Evolutionary conservation across 345 rosid species (phyloP).

Genomic region (Garcia nutans): DNA sequence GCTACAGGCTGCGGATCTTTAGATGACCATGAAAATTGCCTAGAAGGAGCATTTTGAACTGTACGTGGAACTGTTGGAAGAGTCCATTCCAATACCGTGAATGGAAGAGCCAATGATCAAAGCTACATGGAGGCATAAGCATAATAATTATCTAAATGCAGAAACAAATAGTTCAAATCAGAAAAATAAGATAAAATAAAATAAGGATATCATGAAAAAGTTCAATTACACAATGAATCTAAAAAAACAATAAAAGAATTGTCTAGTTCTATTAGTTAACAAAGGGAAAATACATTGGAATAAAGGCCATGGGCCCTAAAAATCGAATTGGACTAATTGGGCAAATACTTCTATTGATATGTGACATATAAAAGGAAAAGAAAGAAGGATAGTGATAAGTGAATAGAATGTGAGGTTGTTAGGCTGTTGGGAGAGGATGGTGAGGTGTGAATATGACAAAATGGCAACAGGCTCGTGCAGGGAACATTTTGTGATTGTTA

Average conservation of each 20-base stretch:
- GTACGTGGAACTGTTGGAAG: constrained; percentile 95
- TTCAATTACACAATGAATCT: not conserved
- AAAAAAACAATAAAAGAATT: not conserved
- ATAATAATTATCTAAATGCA: constrained; percentile 40
- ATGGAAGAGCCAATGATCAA: constrained; percentile 99
- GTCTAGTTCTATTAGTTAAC: not conserved
- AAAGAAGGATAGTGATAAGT: too few relatives aligned
- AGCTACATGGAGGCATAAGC: constrained; percentile 70
- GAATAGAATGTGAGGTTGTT: too few relatives aligned
- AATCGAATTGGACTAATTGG: too few relatives aligned
- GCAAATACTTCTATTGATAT: too few relatives aligned
- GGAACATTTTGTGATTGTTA: too few relatives aligned
- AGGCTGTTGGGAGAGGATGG: too few relatives aligned
- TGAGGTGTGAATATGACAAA: too few relatives aligned
- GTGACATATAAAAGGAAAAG: too few relatives aligned
- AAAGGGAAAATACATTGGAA: not conserved
- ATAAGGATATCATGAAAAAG: not conserved
- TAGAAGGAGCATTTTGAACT: constrained; percentile 54
- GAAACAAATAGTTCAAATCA: not conserved
- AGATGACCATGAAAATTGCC: constrained; percentile 41
- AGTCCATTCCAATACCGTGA: constrained; percentile 99
- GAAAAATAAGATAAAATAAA: constrained; percentile 6
- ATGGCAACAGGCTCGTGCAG: too few relatives aligned
- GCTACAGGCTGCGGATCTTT: constrained; percentile 34
- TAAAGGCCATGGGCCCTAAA: too few relatives aligned